phyloP scores from a whole-genome alignment of 2,329 filamentous ascomycete species.

The Aspergillus sp. region DNA sequence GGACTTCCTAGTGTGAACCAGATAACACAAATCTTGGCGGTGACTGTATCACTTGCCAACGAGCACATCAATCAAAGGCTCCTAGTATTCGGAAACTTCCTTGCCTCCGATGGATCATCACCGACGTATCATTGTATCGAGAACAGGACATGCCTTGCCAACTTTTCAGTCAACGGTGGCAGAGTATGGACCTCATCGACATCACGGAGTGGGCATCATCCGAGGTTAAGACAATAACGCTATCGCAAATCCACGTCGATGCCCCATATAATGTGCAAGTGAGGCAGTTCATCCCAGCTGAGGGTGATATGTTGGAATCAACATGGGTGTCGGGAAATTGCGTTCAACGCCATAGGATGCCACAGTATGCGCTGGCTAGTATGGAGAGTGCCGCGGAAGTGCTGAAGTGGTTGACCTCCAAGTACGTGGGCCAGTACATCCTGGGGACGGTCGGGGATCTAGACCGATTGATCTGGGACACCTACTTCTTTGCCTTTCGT shows the following conservation, averaged over 20 bases:
- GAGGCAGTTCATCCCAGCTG: constrained; percentile 6
- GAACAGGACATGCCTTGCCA: constrained; percentile 13
- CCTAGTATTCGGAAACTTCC: constrained; percentile 5
- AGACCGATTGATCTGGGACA: constrained; percentile 12
- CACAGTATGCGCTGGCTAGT: constrained; percentile 7
- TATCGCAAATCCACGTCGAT: constrained; percentile 9
- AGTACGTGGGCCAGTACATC: constrained; percentile 10
- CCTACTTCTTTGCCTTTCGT: constrained; percentile 12
- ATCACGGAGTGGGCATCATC: constrained; percentile 13
- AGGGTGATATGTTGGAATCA: constrained; percentile 11
- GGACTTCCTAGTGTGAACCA: constrained; percentile 6
- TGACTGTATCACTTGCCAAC: constrained; percentile 12
- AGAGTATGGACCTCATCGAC: constrained; percentile 13
- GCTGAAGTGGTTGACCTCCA: constrained; percentile 5
- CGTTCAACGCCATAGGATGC: constrained; percentile 6
- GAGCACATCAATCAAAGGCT: constrained; percentile 7
- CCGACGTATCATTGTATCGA: constrained; percentile 12
- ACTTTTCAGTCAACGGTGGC: constrained; percentile 11
- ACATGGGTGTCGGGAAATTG: constrained; percentile 1
- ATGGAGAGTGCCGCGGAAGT: constrained; percentile 6
- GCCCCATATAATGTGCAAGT: constrained; percentile 11
- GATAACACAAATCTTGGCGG: constrained; percentile 4
- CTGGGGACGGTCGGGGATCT: background rate
- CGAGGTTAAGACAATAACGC: constrained; percentile 7
- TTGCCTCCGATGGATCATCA: constrained; percentile 12